Evolutionary conservation across 73 alveolate species (phyloP).

Genomic region (Tetrahymena borealis): DNA sequence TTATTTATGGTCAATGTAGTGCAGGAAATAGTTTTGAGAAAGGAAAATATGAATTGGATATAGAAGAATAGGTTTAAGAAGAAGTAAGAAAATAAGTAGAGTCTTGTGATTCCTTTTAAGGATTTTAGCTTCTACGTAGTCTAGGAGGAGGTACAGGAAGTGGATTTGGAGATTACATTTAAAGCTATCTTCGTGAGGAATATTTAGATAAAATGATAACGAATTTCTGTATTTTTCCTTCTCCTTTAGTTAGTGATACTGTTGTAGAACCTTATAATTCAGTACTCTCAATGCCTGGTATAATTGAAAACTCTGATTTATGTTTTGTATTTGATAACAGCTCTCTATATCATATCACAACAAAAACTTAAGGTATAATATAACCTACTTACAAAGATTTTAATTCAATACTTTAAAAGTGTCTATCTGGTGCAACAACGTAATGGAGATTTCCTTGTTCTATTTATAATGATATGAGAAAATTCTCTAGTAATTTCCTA

Average conservation of each 20-base stretch:
- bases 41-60: slow-evolving; percentile 74
- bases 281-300: slow-evolving; percentile 76
- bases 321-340: slow-evolving; percentile 76
- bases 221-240: slow-evolving; percentile 86
- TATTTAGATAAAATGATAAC: slow-evolving; percentile 70
- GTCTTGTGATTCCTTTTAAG: slow-evolving; percentile 80
- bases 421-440: slow-evolving; percentile 39
- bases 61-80: slow-evolving; percentile 58
- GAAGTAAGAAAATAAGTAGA: slow-evolving; percentile 78
- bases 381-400: slow-evolving; percentile 36
- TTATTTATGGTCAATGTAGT: slow-evolving; percentile 12
- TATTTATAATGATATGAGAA: slow-evolving; percentile 44
- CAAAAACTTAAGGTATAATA: neutral
- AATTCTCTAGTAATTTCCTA: slow-evolving; percentile 45
- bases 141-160: slow-evolving; percentile 97
- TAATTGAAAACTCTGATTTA: slow-evolving; percentile 72
- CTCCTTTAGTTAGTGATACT: slow-evolving; percentile 80
- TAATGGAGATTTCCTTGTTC: slow-evolving; percentile 58
- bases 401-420: slow-evolving; percentile 21
- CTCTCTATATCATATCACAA: slow-evolving; percentile 43
- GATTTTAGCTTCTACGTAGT: slow-evolving; percentile 77
- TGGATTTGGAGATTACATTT: slow-evolving; percentile 81
- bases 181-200: slow-evolving; percentile 63
- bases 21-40: slow-evolving; percentile 90
- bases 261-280: slow-evolving; percentile 89